phyloP scores from a whole-genome alignment of 257 asterid genomes.

The Nemophila menziesii region DNA sequence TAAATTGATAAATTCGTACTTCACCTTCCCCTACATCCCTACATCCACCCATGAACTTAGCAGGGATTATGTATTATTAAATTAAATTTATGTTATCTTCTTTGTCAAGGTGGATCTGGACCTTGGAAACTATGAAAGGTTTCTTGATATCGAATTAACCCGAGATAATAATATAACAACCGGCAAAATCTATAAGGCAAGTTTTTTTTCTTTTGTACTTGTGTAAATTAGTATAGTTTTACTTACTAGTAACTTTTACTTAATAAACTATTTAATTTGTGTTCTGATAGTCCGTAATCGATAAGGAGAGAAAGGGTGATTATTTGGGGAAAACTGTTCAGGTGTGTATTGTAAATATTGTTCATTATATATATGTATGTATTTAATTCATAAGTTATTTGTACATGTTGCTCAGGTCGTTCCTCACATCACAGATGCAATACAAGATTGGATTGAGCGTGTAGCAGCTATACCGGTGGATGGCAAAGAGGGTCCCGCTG shows the following conservation, averaged over 20 bases:
- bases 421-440: slow-evolving; percentile 44
- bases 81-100: background rate
- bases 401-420: slow-evolving; percentile 24
- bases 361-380: background rate
- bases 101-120: slow-evolving; percentile 77
- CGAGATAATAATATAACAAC: slow-evolving; percentile 85
- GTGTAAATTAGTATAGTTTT: no score
- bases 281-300: slow-evolving; percentile 42
- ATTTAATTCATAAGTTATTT: background rate
- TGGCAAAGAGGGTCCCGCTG: slow-evolving; percentile 39
- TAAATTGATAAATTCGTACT: no score
- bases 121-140: slow-evolving; percentile 95
- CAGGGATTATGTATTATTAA: no score
- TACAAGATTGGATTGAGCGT: slow-evolving; percentile 40
- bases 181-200: slow-evolving; percentile 88
- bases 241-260: background rate
- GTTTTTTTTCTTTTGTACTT: background rate
- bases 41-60: no score
- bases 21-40: no score
- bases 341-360: slow-evolving; percentile 15
- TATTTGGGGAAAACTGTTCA: slow-evolving; percentile 70
- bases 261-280: slow-evolving; percentile 5
- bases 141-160: slow-evolving; percentile 66
- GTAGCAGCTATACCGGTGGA: slow-evolving; percentile 35
- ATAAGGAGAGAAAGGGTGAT: slow-evolving; percentile 71